A percentile compares a stretch with the other conserved stretches of the same genome.
Evolutionary conservation across 78 protist genomes (phyloP).

Genomic region (Dictyostelium discoideum): DNA sequence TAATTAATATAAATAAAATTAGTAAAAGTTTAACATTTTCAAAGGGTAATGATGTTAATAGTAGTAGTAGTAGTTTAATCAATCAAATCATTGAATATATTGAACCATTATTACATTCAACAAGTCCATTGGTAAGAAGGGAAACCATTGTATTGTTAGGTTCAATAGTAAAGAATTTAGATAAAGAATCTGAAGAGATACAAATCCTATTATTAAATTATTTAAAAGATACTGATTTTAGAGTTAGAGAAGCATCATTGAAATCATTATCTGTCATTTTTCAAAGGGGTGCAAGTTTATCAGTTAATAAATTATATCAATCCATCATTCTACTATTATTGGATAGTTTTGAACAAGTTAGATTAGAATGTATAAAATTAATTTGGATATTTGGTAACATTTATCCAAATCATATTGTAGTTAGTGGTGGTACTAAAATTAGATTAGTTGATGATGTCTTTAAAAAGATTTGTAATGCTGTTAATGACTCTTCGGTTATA

Average conservation of each 20-base stretch:
- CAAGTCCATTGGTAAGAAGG: slow-evolving; percentile 38
- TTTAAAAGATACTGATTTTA: slow-evolving; percentile 52
- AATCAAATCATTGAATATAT: neutral
- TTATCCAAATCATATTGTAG: slow-evolving; percentile 26
- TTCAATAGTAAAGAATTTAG: neutral
- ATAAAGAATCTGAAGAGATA: slow-evolving; percentile 35
- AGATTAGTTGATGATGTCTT: slow-evolving; percentile 77
- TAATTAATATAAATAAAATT: slow-evolving; percentile 5
- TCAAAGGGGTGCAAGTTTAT: slow-evolving; percentile 42
- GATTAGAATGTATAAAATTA: slow-evolving; percentile 75
- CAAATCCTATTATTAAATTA: slow-evolving; percentile 38
- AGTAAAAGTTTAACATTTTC: neutral
- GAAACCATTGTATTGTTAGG: slow-evolving; percentile 43
- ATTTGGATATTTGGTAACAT: slow-evolving; percentile 77
- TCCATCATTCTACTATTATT: slow-evolving; percentile 1
- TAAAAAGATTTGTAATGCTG: slow-evolving; percentile 82
- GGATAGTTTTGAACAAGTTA: slow-evolving; percentile 70
- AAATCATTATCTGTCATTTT: slow-evolving; percentile 24
- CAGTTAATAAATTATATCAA: slow-evolving; percentile 31
- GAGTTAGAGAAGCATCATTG: slow-evolving; percentile 48
- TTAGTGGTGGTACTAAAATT: slow-evolving; percentile 24
- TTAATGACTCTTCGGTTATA: slow-evolving; percentile 59
- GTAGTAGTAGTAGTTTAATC: neutral
- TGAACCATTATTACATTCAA: slow-evolving; percentile 13
- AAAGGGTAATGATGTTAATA: neutral